These are phyloP conservation scores for Bipolaris zeicola DNA, from an alignment of 2,329 filamentous ascomycete genomes.

Conservation along the genomic window DNA sequence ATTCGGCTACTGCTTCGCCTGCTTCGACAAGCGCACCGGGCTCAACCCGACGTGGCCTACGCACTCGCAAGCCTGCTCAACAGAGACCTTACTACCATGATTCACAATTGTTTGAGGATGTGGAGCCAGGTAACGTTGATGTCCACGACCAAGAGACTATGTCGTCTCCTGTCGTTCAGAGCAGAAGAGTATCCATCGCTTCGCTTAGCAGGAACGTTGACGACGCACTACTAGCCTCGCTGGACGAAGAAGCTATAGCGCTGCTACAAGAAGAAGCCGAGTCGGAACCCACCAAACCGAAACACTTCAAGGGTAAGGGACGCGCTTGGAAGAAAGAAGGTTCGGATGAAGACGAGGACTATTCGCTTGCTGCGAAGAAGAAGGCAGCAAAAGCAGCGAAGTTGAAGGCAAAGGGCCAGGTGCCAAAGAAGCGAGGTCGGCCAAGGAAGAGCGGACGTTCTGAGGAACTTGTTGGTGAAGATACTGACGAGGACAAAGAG, in stretches of 20 bases:
- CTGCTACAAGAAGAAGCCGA: conserved; percentile 22
- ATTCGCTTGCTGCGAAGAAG: conserved; percentile 29
- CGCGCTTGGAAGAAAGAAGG: conserved; percentile 41
- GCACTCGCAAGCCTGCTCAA: conserved; percentile 42
- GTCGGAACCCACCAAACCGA: conserved; percentile 16
- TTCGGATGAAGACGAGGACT: conserved; percentile 41
- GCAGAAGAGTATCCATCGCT: conserved; percentile 21
- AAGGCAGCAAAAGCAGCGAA: conserved; percentile 24
- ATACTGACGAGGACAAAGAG: conserved; percentile 17
- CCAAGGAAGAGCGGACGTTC: conserved; percentile 29
- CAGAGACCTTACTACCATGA: conserved; percentile 44
- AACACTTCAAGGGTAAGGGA: conserved; percentile 42
- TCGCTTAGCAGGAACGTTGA: conserved; percentile 20
- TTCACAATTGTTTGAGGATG: conserved; percentile 39
- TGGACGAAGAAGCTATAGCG: conserved; percentile 22
- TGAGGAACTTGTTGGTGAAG: conserved; percentile 24
- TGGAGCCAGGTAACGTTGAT: conserved; percentile 13
- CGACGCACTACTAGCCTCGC: conserved; percentile 13
- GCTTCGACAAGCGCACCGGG: conserved; percentile 27
- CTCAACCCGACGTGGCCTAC: conserved; percentile 38
- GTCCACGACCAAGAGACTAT: conserved; percentile 5
- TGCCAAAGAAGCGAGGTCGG: conserved; percentile 25
- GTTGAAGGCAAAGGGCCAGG: conserved; percentile 20
- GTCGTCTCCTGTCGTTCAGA: conserved; percentile 11
- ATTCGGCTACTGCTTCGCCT: conserved; percentile 28